These are phyloP conservation scores for Aspergillus sojae DNA, from an alignment of 2,329 filamentous ascomycete genomes.

Conservation along the genomic window DNA sequence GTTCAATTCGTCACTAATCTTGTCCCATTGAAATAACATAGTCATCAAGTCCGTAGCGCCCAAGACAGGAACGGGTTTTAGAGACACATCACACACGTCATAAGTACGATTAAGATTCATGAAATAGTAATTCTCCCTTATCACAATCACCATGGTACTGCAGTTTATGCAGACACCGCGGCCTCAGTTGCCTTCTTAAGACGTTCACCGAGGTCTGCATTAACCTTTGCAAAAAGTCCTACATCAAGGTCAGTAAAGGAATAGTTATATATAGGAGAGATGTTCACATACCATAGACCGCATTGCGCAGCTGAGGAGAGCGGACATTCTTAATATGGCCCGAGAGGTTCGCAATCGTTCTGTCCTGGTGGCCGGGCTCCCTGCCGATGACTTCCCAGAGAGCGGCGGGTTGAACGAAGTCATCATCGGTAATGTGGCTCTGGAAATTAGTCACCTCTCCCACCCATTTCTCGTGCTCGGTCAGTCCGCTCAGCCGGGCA, in stretches of 20 bases:
- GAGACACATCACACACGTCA: background rate
- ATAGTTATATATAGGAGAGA: background rate
- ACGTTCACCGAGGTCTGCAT: constrained; percentile 3
- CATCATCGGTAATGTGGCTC: constrained; percentile 26
- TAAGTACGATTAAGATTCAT: background rate
- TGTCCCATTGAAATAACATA: background rate
- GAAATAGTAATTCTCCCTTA: background rate
- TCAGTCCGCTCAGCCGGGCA: constrained; percentile 23
- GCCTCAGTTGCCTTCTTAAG: constrained; percentile 9
- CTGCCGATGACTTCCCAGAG: constrained; percentile 36
- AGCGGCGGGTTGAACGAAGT: constrained; percentile 34
- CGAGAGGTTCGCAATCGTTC: constrained; percentile 33
- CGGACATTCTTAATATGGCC: constrained; percentile 19
- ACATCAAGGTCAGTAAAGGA: background rate
- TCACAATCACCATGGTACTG: background rate
- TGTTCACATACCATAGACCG: constrained; percentile 31
- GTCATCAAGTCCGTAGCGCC: background rate
- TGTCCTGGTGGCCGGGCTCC: constrained; percentile 37
- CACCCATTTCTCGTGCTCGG: constrained; percentile 34
- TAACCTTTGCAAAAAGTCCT: constrained; percentile 7
- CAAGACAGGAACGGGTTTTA: background rate
- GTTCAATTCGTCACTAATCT: background rate
- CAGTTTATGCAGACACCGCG: background rate
- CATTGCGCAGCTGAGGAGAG: constrained; percentile 25
- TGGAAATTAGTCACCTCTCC: constrained; percentile 27